Conservation (phyloP, 78 protist species). For the Monocercomonoides exilis region DNA sequence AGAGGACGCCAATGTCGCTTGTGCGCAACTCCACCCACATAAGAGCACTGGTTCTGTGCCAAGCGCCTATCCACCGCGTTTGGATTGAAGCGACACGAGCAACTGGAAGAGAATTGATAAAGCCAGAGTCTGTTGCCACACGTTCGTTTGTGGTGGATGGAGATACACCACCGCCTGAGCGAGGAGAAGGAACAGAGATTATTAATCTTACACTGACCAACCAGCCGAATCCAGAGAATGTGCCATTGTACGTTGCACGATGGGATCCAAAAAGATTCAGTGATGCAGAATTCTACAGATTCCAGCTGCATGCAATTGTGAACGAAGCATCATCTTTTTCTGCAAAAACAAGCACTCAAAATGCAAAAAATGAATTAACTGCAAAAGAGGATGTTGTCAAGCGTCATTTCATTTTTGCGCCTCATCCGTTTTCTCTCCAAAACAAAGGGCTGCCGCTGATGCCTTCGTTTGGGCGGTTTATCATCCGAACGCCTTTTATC, state of each 20-base stretch:
- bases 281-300: not conserved
- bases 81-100: not conserved
- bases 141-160: not conserved
- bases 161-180: not conserved
- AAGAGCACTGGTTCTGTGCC: not conserved
- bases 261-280: not conserved
- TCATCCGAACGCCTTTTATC: too few relatives aligned
- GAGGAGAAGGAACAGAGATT: too few relatives aligned
- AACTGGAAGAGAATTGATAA: too few relatives aligned
- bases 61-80: not conserved
- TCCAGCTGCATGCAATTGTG: not conserved
- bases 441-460: too few relatives aligned
- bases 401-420: too few relatives aligned
- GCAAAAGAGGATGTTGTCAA: too few relatives aligned
- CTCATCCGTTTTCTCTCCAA: too few relatives aligned
- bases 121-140: not conserved
- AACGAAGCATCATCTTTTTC: too few relatives aligned
- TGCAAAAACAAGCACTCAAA: too few relatives aligned
- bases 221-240: not conserved
- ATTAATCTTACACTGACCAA: not conserved
- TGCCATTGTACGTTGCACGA: not conserved
- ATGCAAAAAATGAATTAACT: too few relatives aligned
- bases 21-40: not conserved
- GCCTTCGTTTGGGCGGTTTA: too few relatives aligned
- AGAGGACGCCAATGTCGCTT: not conserved